Conservation (phyloP, 371 early-diverging fungal species). For the Mortierella sp. region DNA sequence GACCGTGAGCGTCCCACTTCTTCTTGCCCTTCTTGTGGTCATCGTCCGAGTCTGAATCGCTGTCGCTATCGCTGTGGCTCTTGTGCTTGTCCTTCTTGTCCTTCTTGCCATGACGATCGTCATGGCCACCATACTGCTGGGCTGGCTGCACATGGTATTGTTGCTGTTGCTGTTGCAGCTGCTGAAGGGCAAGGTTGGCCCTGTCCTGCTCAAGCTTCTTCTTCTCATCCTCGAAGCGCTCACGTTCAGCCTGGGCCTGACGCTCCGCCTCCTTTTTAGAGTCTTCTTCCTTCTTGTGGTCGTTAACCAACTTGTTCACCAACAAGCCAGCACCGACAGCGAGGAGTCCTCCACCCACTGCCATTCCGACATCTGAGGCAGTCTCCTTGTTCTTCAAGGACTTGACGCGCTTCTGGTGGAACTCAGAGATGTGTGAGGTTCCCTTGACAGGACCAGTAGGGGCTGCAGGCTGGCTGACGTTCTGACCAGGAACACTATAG, state of each 20-base stretch:
- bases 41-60: constrained; percentile 16
- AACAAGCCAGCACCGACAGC: constrained; percentile 65
- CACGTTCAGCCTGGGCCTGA: constrained; percentile 51
- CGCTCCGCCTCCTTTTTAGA: constrained; percentile 54
- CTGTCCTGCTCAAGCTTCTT: constrained; percentile 50
- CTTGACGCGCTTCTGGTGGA: constrained; percentile 64
- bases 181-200: constrained; percentile 26
- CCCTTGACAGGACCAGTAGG: constrained; percentile 56
- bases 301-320: constrained; percentile 62
- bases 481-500: constrained; percentile 62
- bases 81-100: constrained; percentile 29
- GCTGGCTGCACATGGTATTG: constrained; percentile 31
- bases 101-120: constrained; percentile 14
- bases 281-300: constrained; percentile 56
- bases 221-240: constrained; percentile 50
- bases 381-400: constrained; percentile 59
- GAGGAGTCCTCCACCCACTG: constrained; percentile 60
- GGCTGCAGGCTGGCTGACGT: constrained; percentile 23
- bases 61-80: constrained; percentile 30
- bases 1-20: constrained; percentile 66
- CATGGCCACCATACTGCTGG: constrained; percentile 29
- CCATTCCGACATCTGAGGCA: constrained; percentile 62
- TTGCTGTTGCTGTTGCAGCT: constrained; percentile 31
- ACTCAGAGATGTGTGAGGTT: constrained; percentile 60
- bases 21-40: constrained; percentile 34